Base-by-base conservation (phyloP, 495 filamentous ascomycete genomes). In the Aspergillus diversus region DNA sequence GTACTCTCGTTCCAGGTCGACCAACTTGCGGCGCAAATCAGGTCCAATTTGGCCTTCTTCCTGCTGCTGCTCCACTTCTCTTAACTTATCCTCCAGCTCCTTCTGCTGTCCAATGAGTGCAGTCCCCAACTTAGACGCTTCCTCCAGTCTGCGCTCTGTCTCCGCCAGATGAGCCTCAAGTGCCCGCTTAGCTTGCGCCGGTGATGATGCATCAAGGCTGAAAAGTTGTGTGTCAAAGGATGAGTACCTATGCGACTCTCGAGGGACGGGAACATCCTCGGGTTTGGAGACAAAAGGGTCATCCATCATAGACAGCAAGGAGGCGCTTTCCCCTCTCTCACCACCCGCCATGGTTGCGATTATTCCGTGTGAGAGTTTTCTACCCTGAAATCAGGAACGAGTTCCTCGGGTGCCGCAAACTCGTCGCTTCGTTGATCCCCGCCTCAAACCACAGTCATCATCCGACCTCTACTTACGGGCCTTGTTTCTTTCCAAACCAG, bases 111-210 rank as follows among this genome's bases (percentile, higher is more conserved):
- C 84, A 17, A 97, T 84, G 11, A 99, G 84, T 1, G 91, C 87
- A 15, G 87, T 93, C 46, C 95, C 95, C 42, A 98, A 75, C 68
- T 89, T 92, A 5, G 90, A 93, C 5, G 95, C 91, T 71, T 97
- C 93, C 71, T 97, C 90, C 66, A 98, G 87, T 61, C 93, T 84
- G 57, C 92, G 89, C 61, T 96, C 91, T 0, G 94, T 97, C 72
- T 99, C 96, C 32, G 87, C 85, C 39, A 98, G 81, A 75, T 97
- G 96, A 48, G 93, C 92, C 76, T 97, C 89, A 34, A 99, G 82
- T 35, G 93, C 92, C 54, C 90, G 88, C 73, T 90, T 95, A 6
- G 92, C 90, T 68, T 97, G 92, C 35, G 88, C 86, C 37, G 94
- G 92, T 0, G 95, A 97, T 43, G 81, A 82, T 33, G 86, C 83